A percentile compares a stretch with the other conserved stretches of the same genome.
Evolutionary conservation across 805 yeast species (phyloP).

Genomic region (Wickerhamiella alocasiicola): DNA sequence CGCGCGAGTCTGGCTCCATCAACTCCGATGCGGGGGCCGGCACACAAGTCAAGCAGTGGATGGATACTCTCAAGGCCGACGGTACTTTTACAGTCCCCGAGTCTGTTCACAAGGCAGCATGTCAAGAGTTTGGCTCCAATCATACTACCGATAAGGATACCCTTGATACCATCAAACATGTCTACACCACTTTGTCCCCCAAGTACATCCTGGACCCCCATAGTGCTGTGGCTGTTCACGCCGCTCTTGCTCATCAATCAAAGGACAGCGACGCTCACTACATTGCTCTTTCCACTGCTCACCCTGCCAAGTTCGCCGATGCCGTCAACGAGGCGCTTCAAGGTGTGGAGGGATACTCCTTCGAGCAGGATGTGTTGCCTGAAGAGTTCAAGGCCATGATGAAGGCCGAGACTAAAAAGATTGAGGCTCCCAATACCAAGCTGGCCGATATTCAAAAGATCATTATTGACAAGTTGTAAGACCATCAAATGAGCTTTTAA

Average conservation of each 20-base stretch:
- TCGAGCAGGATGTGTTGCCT: slow-evolving; percentile 81
- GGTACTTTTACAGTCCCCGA: slow-evolving; percentile 67
- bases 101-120: slow-evolving; percentile 53
- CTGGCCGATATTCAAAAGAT: slow-evolving; percentile 48
- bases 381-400: slow-evolving; percentile 67
- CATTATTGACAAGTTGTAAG: slow-evolving; percentile 61
- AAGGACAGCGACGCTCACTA: slow-evolving; percentile 32
- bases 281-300: slow-evolving; percentile 89
- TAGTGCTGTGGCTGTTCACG: slow-evolving; percentile 85
- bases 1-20: slow-evolving; percentile 50
- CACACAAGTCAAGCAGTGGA: slow-evolving; percentile 55
- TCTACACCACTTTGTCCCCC: slow-evolving; percentile 44
- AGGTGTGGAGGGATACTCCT: slow-evolving; percentile 59
- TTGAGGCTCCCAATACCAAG: slow-evolving; percentile 31
- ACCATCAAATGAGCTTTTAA: slow-evolving; percentile 16
- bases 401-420: slow-evolving; percentile 60
- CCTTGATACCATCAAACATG: slow-evolving; percentile 57
- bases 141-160: slow-evolving; percentile 73
- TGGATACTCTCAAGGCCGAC: slow-evolving; percentile 57
- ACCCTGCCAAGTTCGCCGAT: slow-evolving; percentile 96
- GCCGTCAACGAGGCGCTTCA: slow-evolving; percentile 77
- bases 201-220: slow-evolving; percentile 91
- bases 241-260: slow-evolving; percentile 47
- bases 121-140: slow-evolving; percentile 59
- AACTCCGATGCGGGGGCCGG: slow-evolving; percentile 54